Evolutionary conservation across 805 yeast species (phyloP).

Genomic region (Metschnikowia chrysomelidarum): DNA sequence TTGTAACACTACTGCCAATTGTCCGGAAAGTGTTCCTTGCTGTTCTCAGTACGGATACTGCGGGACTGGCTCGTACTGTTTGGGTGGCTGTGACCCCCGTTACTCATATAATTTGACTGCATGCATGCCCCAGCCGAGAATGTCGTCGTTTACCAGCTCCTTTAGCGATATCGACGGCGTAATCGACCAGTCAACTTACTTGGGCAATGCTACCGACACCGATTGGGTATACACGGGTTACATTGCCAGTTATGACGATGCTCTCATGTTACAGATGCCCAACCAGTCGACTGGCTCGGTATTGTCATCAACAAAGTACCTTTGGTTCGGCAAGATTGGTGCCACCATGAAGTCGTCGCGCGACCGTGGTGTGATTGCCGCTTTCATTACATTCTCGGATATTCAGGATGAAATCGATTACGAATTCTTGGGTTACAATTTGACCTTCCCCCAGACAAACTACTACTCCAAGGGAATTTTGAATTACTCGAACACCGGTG

Average conservation of each 20-base stretch:
- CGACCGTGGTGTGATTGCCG: slow-evolving; percentile 77
- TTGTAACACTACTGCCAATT: slow-evolving; percentile 54
- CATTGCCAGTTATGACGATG: slow-evolving; percentile 47
- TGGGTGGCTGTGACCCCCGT: slow-evolving; percentile 85
- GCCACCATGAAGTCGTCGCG: slow-evolving; percentile 72
- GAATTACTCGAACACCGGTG: slow-evolving; percentile 60
- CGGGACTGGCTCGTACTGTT: slow-evolving; percentile 75
- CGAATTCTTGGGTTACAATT: slow-evolving; percentile 79
- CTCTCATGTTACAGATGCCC: slow-evolving; percentile 73
- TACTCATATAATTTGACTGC: slow-evolving; percentile 62
- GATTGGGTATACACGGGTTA: slow-evolving; percentile 75
- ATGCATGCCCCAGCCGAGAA: slow-evolving; percentile 85
- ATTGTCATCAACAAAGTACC: slow-evolving; percentile 69
- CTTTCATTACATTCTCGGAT: slow-evolving; percentile 77
- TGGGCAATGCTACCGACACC: slow-evolving; percentile 67
- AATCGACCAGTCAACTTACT: slow-evolving; percentile 36
- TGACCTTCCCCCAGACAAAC: slow-evolving; percentile 70
- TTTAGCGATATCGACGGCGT: slow-evolving; percentile 37
- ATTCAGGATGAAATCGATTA: slow-evolving; percentile 89
- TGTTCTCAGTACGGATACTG: slow-evolving; percentile 80
- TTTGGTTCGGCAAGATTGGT: slow-evolving; percentile 86
- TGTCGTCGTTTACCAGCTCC: slow-evolving; percentile 46
- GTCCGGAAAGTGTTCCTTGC: slow-evolving; percentile 84
- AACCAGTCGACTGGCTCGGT: slow-evolving; percentile 73
- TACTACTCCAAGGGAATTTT: slow-evolving; percentile 73